Conservation (phyloP, 116 monocot species). For the Iris pallida region DNA sequence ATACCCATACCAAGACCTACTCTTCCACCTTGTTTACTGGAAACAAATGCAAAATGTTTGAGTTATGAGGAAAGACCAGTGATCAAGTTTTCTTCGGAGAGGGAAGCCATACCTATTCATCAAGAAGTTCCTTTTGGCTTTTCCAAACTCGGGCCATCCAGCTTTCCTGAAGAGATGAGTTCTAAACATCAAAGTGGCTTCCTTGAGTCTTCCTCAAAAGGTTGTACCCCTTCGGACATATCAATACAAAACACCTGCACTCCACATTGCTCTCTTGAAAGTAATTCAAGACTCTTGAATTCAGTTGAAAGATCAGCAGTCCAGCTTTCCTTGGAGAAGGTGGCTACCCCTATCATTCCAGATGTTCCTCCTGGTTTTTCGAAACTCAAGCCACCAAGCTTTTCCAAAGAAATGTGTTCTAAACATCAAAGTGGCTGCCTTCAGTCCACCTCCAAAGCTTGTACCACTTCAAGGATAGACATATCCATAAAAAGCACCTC, state of each 20-base stretch:
- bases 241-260: background rate
- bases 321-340: background rate
- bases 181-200: too few species aligned
- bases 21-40: background rate
- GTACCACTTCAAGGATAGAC: background rate
- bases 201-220: too few species aligned
- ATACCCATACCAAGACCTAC: background rate
- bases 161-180: background rate
- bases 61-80: background rate
- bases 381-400: background rate
- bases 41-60: background rate
- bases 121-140: background rate
- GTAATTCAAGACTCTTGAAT: background rate
- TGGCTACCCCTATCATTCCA: background rate
- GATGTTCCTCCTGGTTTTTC: conserved; percentile 6
- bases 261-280: background rate
- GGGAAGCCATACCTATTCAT: background rate
- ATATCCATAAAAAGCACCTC: too few species aligned
- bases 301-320: background rate
- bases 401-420: background rate
- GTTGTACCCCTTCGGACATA: too few species aligned
- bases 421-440: background rate
- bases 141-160: too few species aligned
- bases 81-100: background rate
- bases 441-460: background rate